Evolutionary conservation across 768 basidiomycete species (phyloP), one percentile per base, ranked within the genome.

Genomic region (Porpolomopsis calyptriformis): DNA sequence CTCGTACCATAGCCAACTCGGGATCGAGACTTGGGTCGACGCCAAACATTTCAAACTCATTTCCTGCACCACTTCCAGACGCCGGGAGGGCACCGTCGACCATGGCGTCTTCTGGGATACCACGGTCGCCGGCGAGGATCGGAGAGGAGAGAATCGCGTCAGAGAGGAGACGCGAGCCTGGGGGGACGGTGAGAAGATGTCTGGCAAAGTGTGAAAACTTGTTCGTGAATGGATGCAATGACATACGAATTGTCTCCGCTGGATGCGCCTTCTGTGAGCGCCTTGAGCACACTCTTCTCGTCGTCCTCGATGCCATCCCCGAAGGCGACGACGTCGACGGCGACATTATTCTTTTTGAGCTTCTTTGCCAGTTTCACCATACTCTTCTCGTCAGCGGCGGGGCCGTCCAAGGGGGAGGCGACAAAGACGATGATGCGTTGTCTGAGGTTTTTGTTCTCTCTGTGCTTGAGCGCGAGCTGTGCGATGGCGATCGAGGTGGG

Each of bases 341-440:
- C 88, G 35, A 99, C 91, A 56, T 97, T 99, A 63, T 98, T 98
- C 81, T 99, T 99, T 74, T 97, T 97, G 51, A 99, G 72, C 64
- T 91, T 96, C 73, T 93, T 96, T 8, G 93, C 96, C 27, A 99
- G 76, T 60, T 81, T 84, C 54, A 86, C 69, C 76, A 93, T 82
- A 45, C 73, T 71, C 54, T 84, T 80, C 59, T 89, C 85, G 48
- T 87, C 82, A 9, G 82, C 77, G 6, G 71, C 80, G 24, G 68
- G 60, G 24, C 78, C 82, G 18, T 76, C 71, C n/a, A 92, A 64
- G 1, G 96, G 96, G 3, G 89, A 93, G 12, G 82, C 92, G 45
- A 92, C 82, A 54, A 98, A 96, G 36, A 90, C 86, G 59, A 99
- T 80, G 55, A 99, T 87, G 33, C 96, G 80, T 57, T 99, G 96